A percentile compares a stretch with the other conserved stretches of the same genome.
These are phyloP conservation scores for Oleoguttula mirabilis DNA, from an alignment of 495 filamentous ascomycete species.

Conservation along the genomic window DNA sequence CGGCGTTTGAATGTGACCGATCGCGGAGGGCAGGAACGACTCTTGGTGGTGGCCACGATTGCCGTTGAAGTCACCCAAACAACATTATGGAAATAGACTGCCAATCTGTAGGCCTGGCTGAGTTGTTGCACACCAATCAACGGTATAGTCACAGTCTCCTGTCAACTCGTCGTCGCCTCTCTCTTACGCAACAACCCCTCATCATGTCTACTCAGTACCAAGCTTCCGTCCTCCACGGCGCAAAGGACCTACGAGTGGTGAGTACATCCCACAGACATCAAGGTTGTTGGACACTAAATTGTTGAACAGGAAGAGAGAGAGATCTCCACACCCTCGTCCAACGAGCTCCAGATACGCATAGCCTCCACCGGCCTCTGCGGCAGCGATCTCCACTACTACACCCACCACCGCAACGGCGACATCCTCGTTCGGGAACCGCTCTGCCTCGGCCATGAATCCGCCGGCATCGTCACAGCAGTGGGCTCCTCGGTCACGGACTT, in stretches of 20 bases:
- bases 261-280: constrained; percentile 1
- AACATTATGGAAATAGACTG: no score
- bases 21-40: no score
- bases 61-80: no score
- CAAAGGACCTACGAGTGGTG: constrained; percentile 33
- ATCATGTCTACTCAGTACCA: constrained; percentile 20
- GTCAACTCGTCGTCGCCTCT: no score
- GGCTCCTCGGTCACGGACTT: constrained; percentile 37
- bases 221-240: constrained; percentile 33
- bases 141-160: no score
- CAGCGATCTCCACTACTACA: constrained; percentile 54
- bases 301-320: constrained; percentile 36
- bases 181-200: no score
- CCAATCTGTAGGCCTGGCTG: no score
- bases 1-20: no score
- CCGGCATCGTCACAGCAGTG: constrained; percentile 44
- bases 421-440: constrained; percentile 52
- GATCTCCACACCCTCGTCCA: constrained; percentile 32
- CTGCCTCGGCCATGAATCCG: constrained; percentile 51
- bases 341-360: constrained; percentile 47
- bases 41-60: no score
- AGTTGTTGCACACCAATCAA: no score
- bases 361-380: constrained; percentile 54
- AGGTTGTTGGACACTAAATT: not conserved
- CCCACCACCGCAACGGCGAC: constrained; percentile 54